phyloP scores from a whole-genome alignment of 2,329 filamentous ascomycete species.

The Stachybotrys chartarum region DNA sequence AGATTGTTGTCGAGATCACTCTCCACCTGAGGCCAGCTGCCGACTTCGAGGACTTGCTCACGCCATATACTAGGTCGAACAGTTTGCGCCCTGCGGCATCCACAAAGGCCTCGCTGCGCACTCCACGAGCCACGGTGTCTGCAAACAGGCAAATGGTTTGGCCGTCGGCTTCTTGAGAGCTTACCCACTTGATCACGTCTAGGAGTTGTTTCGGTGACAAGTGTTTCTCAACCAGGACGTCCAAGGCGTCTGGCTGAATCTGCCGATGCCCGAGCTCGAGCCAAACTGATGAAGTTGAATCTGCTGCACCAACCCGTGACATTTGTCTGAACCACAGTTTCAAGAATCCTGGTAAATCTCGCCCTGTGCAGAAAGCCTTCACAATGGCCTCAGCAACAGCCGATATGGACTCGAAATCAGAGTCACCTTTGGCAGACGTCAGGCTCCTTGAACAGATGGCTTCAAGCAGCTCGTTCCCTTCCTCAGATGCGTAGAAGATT shows the following conservation, averaged over 20 bases:
- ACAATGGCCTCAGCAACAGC: slow-evolving; percentile 35
- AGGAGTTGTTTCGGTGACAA: slow-evolving; percentile 37
- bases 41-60: slow-evolving; percentile 19
- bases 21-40: slow-evolving; percentile 32
- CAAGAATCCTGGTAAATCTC: slow-evolving; percentile 38
- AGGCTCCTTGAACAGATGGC: slow-evolving; percentile 29
- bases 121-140: slow-evolving; percentile 32
- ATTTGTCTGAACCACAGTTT: slow-evolving; percentile 39
- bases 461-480: slow-evolving; percentile 31
- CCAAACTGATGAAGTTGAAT: slow-evolving; percentile 24
- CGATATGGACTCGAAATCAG: slow-evolving; percentile 14
- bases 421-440: slow-evolving; percentile 8
- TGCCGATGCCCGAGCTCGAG: slow-evolving; percentile 15
- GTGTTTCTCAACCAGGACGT: slow-evolving; percentile 30
- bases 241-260: slow-evolving; percentile 10
- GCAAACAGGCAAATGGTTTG: slow-evolving; percentile 33
- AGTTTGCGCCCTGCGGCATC: slow-evolving; percentile 33
- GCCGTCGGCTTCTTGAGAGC: slow-evolving; percentile 19
- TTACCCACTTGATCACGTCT: slow-evolving; percentile 35
- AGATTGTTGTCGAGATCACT: slow-evolving; percentile 25
- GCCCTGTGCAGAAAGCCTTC: slow-evolving; percentile 34
- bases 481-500: slow-evolving; percentile 33
- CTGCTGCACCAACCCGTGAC: slow-evolving; percentile 22
- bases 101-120: slow-evolving; percentile 32
- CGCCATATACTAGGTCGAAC: slow-evolving; percentile 23